Conservation (phyloP, 1,139 yeast genomes). For the Candida labiduridarum region DNA sequence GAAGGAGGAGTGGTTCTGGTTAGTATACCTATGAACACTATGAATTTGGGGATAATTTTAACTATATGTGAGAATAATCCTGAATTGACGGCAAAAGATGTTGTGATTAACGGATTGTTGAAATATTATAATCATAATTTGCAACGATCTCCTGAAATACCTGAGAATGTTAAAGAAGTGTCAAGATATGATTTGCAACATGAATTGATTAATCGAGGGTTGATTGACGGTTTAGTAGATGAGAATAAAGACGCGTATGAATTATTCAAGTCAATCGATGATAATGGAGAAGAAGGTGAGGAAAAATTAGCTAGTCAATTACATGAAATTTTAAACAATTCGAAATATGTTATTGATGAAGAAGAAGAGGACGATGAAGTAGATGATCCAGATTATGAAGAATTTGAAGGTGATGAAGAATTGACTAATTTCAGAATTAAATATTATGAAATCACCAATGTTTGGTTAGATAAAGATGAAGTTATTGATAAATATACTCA, state of each 20-base stretch:
- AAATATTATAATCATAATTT: conserved; percentile 24
- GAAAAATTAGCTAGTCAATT: conserved; percentile 9
- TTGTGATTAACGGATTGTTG: conserved; percentile 32
- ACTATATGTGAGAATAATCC: conserved; percentile 41
- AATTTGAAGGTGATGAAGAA: conserved; percentile 11
- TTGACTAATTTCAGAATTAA: conserved; percentile 14
- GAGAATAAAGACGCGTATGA: conserved; percentile 11
- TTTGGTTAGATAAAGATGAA: conserved; percentile 13
- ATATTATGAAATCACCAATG: conserved; percentile 11
- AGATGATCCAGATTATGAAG: conserved; percentile 10
- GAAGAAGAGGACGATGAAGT: conserved; percentile 5
- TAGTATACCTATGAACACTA: conserved; percentile 9
- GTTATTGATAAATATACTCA: conserved; percentile 9
- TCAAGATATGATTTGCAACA: conserved; percentile 14
- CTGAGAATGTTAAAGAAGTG: not conserved
- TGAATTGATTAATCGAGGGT: conserved; percentile 11
- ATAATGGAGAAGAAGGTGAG: conserved; percentile 3
- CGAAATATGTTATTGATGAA: conserved; percentile 5
- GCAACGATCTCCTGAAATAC: conserved; percentile 3
- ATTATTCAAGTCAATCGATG: conserved; percentile 1
- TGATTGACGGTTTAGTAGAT: conserved; percentile 7
- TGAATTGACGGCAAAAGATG: conserved; percentile 39
- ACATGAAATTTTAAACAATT: conserved; percentile 9
- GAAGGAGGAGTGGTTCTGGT: conserved; percentile 43
- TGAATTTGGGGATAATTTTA: conserved; percentile 45